Conservation (phyloP, 2,329 filamentous ascomycete genomes). For the Aphanocladium album region DNA sequence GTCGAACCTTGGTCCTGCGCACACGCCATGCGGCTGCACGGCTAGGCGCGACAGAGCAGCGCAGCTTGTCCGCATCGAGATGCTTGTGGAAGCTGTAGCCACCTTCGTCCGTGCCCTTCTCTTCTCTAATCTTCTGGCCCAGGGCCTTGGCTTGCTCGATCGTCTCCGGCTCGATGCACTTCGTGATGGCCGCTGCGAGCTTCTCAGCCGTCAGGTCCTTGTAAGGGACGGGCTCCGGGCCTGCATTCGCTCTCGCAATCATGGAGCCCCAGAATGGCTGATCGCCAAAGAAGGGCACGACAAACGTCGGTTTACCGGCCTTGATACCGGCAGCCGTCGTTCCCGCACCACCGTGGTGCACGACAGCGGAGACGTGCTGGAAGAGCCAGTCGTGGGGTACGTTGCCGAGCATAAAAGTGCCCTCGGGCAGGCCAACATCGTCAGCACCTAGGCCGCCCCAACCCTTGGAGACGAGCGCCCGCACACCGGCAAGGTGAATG, state of each 20-base stretch:
- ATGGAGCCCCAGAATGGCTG: constrained; percentile 81
- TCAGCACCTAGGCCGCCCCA: constrained; percentile 82
- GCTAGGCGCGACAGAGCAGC: constrained; percentile 64
- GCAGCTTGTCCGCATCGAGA: constrained; percentile 59
- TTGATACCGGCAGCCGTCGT: constrained; percentile 85
- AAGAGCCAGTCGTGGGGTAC: constrained; percentile 89
- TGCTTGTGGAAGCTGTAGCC: constrained; percentile 67
- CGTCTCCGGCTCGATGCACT: constrained; percentile 56
- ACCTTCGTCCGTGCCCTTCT: constrained; percentile 59
- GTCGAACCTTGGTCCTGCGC: constrained; percentile 57
- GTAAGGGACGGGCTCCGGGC: constrained; percentile 64
- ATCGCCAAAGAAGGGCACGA: constrained; percentile 84
- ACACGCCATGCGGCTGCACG: constrained; percentile 71
- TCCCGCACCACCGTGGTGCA: constrained; percentile 83
- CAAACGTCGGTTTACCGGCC: constrained; percentile 71
- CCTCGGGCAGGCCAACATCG: constrained; percentile 62
- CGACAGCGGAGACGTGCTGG: constrained; percentile 71
- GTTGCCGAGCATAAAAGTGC: constrained; percentile 79
- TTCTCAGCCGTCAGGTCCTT: constrained; percentile 62
- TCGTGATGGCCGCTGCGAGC: constrained; percentile 58
- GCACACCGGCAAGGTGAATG: constrained; percentile 59
- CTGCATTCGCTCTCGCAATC: constrained; percentile 66
- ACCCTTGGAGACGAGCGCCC: constrained; percentile 78
- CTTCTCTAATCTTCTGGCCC: constrained; percentile 60
- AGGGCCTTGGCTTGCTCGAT: constrained; percentile 51